Conservation (phyloP, 805 yeast species). For the Allodekkera sacchari region DNA sequence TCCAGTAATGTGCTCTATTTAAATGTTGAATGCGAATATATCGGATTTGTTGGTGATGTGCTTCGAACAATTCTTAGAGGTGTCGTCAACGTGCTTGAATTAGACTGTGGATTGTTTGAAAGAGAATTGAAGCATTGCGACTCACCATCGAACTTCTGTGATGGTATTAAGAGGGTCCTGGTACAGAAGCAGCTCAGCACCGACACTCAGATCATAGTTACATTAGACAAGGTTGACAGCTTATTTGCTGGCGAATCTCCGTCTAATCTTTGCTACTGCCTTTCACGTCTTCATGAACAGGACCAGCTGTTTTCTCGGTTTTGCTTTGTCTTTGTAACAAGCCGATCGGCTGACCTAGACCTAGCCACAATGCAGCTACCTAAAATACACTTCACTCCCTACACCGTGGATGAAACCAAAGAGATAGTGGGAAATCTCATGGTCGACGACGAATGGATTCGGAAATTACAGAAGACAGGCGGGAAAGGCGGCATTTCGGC, state of each 20-base stretch:
- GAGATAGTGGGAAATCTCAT: slow-evolving; percentile 24
- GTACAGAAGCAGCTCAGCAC: too few species aligned
- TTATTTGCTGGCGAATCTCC: slow-evolving; percentile 26
- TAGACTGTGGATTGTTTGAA: slow-evolving; percentile 5
- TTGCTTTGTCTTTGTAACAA: slow-evolving; percentile 31
- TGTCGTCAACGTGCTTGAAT: slow-evolving; percentile 5
- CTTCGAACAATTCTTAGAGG: slow-evolving; percentile 31
- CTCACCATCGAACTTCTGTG: too few species aligned
- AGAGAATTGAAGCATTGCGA: too few species aligned
- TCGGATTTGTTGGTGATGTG: slow-evolving; percentile 31
- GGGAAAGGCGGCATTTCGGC: slow-evolving; percentile 3
- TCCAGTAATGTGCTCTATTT: too few species aligned
- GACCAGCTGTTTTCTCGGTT: slow-evolving; percentile 23
- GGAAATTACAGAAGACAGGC: too few species aligned
- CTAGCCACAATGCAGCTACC: slow-evolving; percentile 34
- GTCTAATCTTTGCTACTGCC: slow-evolving; percentile 31
- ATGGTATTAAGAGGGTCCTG: too few species aligned
- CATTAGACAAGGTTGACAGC: slow-evolving; percentile 38
- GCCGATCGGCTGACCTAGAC: slow-evolving; percentile 30
- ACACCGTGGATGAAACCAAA: slow-evolving; percentile 28
- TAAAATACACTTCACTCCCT: slow-evolving; percentile 30
- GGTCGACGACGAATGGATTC: slow-evolving; percentile 10
- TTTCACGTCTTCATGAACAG: slow-evolving; percentile 36
- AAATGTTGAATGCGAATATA: slow-evolving; percentile 36
- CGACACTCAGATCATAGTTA: slow-evolving; percentile 32